These are phyloP conservation scores for Thalassiosira ordinaria DNA, from an alignment of 352 stramenopile species.

Conservation along the genomic window DNA sequence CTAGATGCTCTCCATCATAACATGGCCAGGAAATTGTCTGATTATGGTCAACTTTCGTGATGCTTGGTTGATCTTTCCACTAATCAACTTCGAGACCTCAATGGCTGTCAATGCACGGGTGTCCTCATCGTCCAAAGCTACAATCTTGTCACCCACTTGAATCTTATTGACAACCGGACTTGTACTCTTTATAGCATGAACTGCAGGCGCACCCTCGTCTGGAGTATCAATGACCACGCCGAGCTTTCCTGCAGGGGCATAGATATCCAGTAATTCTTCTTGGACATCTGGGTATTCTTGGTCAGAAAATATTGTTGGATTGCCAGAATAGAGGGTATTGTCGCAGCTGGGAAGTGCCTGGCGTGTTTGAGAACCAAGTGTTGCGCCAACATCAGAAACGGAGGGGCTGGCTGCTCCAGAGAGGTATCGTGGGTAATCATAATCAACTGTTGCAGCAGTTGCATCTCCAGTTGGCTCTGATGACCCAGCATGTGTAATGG, in stretches of 20 bases:
- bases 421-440: slow-evolving; percentile 83
- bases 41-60: slow-evolving; percentile 62
- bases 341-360: slow-evolving; percentile 2
- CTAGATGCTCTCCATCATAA: no score
- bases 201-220: slow-evolving; percentile 68
- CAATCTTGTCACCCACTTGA: slow-evolving; percentile 77
- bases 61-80: slow-evolving; percentile 64
- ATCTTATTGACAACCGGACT: slow-evolving; percentile 75
- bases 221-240: slow-evolving; percentile 86
- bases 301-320: slow-evolving; percentile 44
- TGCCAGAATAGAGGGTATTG: no score
- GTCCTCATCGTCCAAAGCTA: slow-evolving; percentile 84
- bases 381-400: slow-evolving; percentile 72
- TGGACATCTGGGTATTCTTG: slow-evolving; percentile 32
- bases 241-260: slow-evolving; percentile 80
- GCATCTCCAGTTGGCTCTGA: no score
- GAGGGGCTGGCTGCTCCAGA: slow-evolving; percentile 63
- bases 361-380: slow-evolving; percentile 67
- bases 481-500: no score
- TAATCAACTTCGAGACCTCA: slow-evolving; percentile 84
- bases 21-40: no score
- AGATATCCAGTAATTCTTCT: slow-evolving; percentile 71
- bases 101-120: slow-evolving; percentile 78
- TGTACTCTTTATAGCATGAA: slow-evolving; percentile 81
- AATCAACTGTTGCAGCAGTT: slow-evolving; percentile 68